Base-by-base conservation (phyloP, 176 grass and related monocot genomes). In the Avena sativa region DNA sequence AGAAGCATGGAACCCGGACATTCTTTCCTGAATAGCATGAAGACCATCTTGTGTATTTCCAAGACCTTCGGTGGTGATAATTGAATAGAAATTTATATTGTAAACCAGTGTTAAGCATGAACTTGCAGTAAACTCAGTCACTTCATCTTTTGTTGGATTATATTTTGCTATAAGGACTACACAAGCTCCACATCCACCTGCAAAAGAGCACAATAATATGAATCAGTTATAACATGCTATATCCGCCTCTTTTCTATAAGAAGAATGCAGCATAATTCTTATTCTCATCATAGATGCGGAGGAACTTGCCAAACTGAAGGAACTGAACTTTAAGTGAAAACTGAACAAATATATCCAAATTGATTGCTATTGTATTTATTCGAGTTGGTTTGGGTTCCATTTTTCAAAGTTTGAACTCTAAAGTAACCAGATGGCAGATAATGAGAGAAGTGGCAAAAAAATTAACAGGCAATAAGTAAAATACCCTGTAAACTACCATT, bases 1-100 rank as follows among this genome's bases (percentile, higher is more conserved):
- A 16, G 94, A 97, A 3, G 92, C 94, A 91, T 97, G 94, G 82
- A 97, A 97, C 12, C 92, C 88, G 4, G 92, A 89, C 80, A 97
- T 87, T 72, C 92, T 94, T 68, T 92, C 44, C 16, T 97, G 95
- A 63, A 97, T 90, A 52, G 94, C 77, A 70, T 97, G 95, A 32
- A 92, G 89, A 15, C 92, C 94, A 91, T 86, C 51, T 51, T 48
- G 52, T n/a, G 20, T 74, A 55, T 92, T 94, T 38, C 94, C 94
- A 5, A 94, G 86, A 57, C 94, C 94, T 84, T 97, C 94, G 0
- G 92, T 90, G 28, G 94, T 97, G 68, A 87, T 94, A 65, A 97
- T 51, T 4, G 94, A 94, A 72, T 78, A 92, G 23, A 92, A 89
- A 79, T 92, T 89, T 87, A 92, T 91, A 81, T 67, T 92, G 71